Conservation (phyloP, 129 eudicot genomes). For the Scalesia atractyloides region DNA sequence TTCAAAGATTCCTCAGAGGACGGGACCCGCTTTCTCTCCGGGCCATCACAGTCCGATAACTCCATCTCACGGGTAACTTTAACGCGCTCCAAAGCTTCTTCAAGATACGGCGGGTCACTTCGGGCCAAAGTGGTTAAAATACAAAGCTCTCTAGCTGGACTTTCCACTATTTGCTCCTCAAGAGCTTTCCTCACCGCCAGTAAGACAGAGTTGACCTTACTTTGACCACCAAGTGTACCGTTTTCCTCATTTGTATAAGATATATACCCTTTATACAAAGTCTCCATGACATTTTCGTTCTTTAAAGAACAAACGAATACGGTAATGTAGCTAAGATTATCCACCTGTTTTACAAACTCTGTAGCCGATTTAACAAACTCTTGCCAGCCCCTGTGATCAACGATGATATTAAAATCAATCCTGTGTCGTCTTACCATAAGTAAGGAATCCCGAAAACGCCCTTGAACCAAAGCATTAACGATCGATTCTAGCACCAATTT, state of each 20-base stretch:
- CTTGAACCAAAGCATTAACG: constrained; percentile 63
- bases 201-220: constrained; percentile 64
- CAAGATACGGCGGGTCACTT: constrained; percentile 89
- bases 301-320: constrained; percentile 87
- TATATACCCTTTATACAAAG: constrained; percentile 60
- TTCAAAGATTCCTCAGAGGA: constrained; percentile 91
- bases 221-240: constrained; percentile 30
- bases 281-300: constrained; percentile 78
- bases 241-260: constrained; percentile 40
- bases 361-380: constrained; percentile 60
- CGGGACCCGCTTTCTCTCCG: constrained; percentile 51
- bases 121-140: constrained; percentile 95
- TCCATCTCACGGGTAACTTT: constrained; percentile 76
- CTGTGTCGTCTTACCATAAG: constrained; percentile 89
- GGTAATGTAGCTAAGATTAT: constrained; percentile 71
- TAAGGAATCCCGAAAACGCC: constrained; percentile 76
- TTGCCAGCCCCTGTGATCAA: constrained; percentile 84
- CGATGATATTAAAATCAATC: constrained; percentile 85
- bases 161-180: constrained; percentile 67
- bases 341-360: constrained; percentile 84
- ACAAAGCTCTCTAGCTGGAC: constrained; percentile 88
- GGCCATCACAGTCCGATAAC: constrained; percentile 56
- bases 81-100: constrained; percentile 83
- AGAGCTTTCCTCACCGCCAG: constrained; percentile 77
- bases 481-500: constrained; percentile 81